Base-by-base conservation (phyloP, 179 eudicot genomes). In the Corrigiola litoralis region DNA sequence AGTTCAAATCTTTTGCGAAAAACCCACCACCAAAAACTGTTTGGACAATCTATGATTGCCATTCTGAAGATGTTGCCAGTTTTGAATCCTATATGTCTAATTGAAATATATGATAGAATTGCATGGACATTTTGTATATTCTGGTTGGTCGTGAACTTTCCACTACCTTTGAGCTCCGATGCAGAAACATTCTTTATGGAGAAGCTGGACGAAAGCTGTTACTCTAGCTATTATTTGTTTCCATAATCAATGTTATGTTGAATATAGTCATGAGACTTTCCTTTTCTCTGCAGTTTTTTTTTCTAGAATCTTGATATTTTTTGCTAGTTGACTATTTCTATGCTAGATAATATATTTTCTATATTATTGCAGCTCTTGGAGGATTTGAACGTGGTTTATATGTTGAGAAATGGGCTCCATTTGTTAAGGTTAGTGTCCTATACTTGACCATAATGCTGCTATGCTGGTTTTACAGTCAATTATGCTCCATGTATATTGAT, bases 331-430 rank as follows among this genome's bases (percentile, higher is more conserved):
- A 33, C 54, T 21, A 21, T 10, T 54, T 60, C 27, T 37, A 10
- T 27, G 32, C 41, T 14, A 21, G 7, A 24, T 49, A 61, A 32
- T 55, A 44, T 50, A 1, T 21, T 48, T 64, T 40, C 32, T 61
- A 25, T 69, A 38, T 49, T 33, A n/a, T 12, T 70, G 52, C 84
- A 94, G 99, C 83, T 50, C 96, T 90, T 60, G 99, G 96, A 70
- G 99, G 96, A 74, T 90, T 84, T 79, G 81, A 65, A 61, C 89
- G 78, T 47, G 97, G 85, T 56, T 72, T 94, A 31, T 94, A 94
- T 75, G 88, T 84, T 58, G 99, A 94, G 77, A 86, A 94, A 79
- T 94, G 97, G 99, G 92, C 94, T 66, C 94, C 97, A 63, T 94
- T 94, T 79, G 77, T 90, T 29, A 94, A 94, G 99, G 99, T 94